A percentile compares a stretch with the other conserved stretches of the same genome.
Evolutionary conservation across 2,329 filamentous ascomycete species (phyloP).

Genomic region (Arthrobotrys iridis): DNA sequence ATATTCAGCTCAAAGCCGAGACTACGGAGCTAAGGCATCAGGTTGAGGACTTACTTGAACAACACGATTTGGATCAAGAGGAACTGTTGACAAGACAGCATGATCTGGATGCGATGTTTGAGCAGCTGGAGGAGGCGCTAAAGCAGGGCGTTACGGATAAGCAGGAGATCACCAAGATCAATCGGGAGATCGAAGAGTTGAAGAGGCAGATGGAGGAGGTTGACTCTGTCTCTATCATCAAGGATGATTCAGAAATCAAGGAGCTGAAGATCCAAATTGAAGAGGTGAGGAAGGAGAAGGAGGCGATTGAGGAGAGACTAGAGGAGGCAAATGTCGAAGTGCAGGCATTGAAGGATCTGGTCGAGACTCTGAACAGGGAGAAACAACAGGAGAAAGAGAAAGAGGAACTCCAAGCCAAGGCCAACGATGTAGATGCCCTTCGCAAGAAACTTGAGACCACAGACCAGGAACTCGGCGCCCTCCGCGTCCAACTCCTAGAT

Average conservation of each 20-base stretch:
- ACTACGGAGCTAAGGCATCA: constrained; percentile 30
- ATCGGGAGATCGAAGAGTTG: constrained; percentile 28
- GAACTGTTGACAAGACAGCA: constrained; percentile 40
- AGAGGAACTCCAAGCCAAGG: background rate
- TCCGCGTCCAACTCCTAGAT: constrained; percentile 20
- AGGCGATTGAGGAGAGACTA: constrained; percentile 8
- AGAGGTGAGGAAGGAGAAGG: constrained; percentile 38
- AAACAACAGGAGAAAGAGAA: background rate
- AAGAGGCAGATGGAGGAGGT: constrained; percentile 37
- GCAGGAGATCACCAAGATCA: constrained; percentile 41
- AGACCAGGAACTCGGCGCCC: constrained; percentile 2
- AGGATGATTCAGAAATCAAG: constrained; percentile 44
- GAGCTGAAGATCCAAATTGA: constrained; percentile 38
- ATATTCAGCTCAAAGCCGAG: constrained; percentile 28
- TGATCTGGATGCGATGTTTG: constrained; percentile 47
- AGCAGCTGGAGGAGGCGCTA: constrained; percentile 39
- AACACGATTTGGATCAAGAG: constrained; percentile 47
- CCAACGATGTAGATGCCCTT: constrained; percentile 30
- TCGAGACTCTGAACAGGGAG: background rate
- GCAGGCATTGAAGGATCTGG: constrained; percentile 15
- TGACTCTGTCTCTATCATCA: constrained; percentile 37
- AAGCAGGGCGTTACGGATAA: constrained; percentile 46
- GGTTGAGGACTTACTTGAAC: constrained; percentile 43
- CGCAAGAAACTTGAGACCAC: constrained; percentile 19
- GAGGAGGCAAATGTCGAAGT: constrained; percentile 23